phyloP scores from a whole-genome alignment of 352 stramenopile species.

The Globisporangium spiculum region DNA sequence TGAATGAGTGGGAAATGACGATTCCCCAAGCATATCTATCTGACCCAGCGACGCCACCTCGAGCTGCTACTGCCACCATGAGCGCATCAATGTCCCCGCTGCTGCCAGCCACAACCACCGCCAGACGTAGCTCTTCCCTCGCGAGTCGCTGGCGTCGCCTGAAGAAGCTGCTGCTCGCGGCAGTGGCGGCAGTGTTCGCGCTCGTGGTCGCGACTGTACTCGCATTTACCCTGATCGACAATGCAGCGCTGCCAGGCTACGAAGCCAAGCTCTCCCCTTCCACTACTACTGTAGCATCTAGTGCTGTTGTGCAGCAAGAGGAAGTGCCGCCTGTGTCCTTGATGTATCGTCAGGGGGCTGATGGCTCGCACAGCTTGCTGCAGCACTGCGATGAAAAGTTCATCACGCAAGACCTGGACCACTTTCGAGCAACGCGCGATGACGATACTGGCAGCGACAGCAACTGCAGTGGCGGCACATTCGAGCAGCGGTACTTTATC shows the following conservation, averaged over 20 bases:
- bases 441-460: not conserved
- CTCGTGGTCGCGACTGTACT: not conserved
- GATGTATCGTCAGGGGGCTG: not conserved
- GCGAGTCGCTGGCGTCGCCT: not conserved
- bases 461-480: constrained; percentile 39
- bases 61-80: not conserved
- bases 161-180: not conserved
- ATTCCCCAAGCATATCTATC: not conserved
- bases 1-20: too few species aligned
- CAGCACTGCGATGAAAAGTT: constrained; percentile 63
- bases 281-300: not conserved
- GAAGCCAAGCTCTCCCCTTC: not conserved
- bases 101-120: not conserved
- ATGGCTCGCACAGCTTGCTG: constrained; percentile 43
- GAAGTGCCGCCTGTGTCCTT: not conserved
- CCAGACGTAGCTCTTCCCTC: not conserved
- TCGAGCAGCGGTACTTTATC: constrained; percentile 88
- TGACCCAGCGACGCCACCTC: not conserved
- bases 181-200: not conserved
- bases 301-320: not conserved
- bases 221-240: not conserved
- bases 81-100: not conserved
- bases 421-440: constrained; percentile 46
- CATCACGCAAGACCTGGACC: constrained; percentile 73
- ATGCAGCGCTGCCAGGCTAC: not conserved